phyloP scores from a whole-genome alignment of 805 yeast species.

The Metschnikowia reukaufii region DNA sequence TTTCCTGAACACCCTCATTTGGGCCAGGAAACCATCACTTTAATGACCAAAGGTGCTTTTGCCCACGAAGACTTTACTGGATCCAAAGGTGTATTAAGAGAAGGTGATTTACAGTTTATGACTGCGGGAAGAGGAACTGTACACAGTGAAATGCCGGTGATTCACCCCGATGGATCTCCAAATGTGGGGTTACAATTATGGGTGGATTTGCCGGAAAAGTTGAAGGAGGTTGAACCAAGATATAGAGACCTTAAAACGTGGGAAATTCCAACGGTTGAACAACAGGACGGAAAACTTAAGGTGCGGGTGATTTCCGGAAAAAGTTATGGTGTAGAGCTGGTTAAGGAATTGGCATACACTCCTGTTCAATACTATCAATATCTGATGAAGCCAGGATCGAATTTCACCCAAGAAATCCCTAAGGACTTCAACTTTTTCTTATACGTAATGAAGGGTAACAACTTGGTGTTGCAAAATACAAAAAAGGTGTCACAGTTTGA shows the following conservation, averaged over 20 bases:
- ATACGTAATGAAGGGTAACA: conserved; percentile 63
- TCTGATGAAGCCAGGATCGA: conserved; percentile 63
- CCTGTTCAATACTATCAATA: conserved; percentile 72
- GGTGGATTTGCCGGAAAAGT: conserved; percentile 33
- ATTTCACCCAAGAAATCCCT: conserved; percentile 59
- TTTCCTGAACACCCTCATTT: conserved; percentile 85
- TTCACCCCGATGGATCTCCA: conserved; percentile 32
- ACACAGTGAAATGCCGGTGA: conserved; percentile 83
- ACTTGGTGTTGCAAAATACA: conserved; percentile 45
- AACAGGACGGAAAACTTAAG: conserved; percentile 58
- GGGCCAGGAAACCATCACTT: conserved; percentile 80
- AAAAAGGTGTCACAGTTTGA: conserved; percentile 38
- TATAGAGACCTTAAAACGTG: conserved; percentile 71
- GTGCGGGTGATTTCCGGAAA: conserved; percentile 78
- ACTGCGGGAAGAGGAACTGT: conserved; percentile 88
- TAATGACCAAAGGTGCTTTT: conserved; percentile 61
- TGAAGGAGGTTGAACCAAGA: conserved; percentile 53
- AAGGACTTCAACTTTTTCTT: conserved; percentile 64
- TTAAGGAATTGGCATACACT: conserved; percentile 74
- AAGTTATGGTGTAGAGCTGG: conserved; percentile 72
- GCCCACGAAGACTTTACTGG: conserved; percentile 90
- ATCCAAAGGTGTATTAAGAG: conserved; percentile 64
- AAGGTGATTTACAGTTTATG: conserved; percentile 92
- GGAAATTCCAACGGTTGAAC: conserved; percentile 70
- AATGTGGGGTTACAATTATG: conserved; percentile 73